Base-by-base conservation (phyloP, 352 stramenopile species). In the Plasmopara viticola region DNA sequence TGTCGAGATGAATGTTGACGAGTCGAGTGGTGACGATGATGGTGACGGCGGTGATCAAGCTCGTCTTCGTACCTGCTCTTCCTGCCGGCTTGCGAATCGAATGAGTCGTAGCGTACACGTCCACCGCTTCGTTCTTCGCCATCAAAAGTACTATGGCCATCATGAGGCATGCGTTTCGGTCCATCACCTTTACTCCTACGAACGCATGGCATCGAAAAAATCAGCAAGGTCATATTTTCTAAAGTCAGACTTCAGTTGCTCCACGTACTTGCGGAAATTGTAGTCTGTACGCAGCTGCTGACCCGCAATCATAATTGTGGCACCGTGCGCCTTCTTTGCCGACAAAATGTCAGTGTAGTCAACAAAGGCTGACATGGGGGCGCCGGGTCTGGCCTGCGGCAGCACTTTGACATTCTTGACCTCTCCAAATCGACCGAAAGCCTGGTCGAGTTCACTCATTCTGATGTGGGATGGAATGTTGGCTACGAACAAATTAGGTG, bases 401-500 rank as follows among this genome's bases (percentile, higher is more conserved):
- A 86, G 60, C 33, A 86, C 65, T 57, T 84, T 84, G 35, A 86
- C 64, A 48, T 84, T 84, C 38, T 73, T 62, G 41, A 86, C 75
- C 65, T 72, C 62, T 43, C 75, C 75, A 53, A 76, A 86, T 46
- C 73, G 46, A 7, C 64, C 71, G 55, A 86, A 86, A 40, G 70
- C 78, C 28, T 69, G 58, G 25, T 83, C 70, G 38, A 86, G 38
- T 14, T 82, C 62, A 48, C 71, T 71, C 65, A 86, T 77, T 53
- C 74, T 81, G 48, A 84, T 68, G 29, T 86, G 69, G 6, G 75
- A 63, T 10, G 71, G 71, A 44, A 86, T 86, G 52, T 86, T 86
- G 44, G 59, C 75, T 39, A 86, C 71, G 44, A 85, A 86, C 30
- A 86, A 48, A 29, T 77, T 86, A 43, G 56, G 49, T 40, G 71